Evolutionary conservation across 768 basidiomycete genomes (phyloP), one percentile per base, ranked within the genome.

Genomic region (Hortiboletus flavorubellus): DNA sequence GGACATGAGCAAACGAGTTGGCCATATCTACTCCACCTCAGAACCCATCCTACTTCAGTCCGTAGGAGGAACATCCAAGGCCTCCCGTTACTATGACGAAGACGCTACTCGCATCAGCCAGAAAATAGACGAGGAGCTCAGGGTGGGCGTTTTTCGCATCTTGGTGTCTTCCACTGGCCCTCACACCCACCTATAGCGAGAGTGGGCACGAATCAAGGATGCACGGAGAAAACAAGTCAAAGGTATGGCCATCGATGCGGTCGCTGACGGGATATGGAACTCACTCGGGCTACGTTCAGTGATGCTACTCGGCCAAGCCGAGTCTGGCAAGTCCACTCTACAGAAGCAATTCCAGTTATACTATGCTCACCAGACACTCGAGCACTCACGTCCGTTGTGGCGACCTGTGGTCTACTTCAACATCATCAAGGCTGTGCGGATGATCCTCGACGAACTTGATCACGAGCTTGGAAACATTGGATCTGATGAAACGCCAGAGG

Each of bases 291-390:
- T 49, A 26, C 45, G 11, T 51, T 4, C 59, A 87, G 86, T 89
- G 35, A 82, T 91, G 75, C 77, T 91, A 9, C 78, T 91, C 31
- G 89, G 89, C 16, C 89, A 91, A 65, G 87, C 89, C 55, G 89
- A 89, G 68, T 84, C 83, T 47, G 89, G 89, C 37, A 93, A 93
- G 71, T 90, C 89, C 2, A 92, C 91, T 3, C 77, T 92, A 12
- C 87, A 87, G 64, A 91, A 91, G 64, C 89, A 92, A 68, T 89
- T 92, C 64, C 89, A 92, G 64, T 77, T 91, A 1, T 86, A 84
- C 71, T 90, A 91, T 63, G 84, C 89, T 8, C 84, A 87, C 3
- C 77, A 80, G 54, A 75, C 84, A 0, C 80, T 92, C 35, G 87
- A 91, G 42, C 73, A 77, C 48, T 86, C 88, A 72, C 83, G 87